A percentile compares a stretch with the other conserved stretches of the same genome.
These are phyloP conservation scores for Amoebophrya sp. DNA, from an alignment of 169 alveolate genomes.

Conservation along the genomic window DNA sequence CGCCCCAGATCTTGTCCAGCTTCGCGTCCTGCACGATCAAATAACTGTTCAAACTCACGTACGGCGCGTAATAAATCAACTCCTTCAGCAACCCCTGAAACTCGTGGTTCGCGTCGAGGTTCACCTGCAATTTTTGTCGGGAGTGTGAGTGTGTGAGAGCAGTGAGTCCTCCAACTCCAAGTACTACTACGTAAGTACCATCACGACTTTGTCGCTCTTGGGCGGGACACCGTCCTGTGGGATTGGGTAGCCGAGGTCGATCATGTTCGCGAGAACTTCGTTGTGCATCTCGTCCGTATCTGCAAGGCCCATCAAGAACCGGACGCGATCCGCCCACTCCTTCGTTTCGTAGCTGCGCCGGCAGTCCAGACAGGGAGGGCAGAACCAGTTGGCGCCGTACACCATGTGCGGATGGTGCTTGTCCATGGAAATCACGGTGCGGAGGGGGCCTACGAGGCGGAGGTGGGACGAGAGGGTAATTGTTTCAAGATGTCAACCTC, in stretches of 20 bases:
- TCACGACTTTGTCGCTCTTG: neutral
- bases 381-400: constrained; percentile 30
- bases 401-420: constrained; percentile 3
- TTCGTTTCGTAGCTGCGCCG: constrained; percentile 15
- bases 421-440: no score
- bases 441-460: no score
- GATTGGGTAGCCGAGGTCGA: neutral
- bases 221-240: no score
- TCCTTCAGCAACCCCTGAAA: constrained; percentile 21
- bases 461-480: no score
- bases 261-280: neutral
- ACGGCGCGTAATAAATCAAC: constrained; percentile 24
- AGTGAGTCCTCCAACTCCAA: no score
- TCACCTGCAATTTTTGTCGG: no score
- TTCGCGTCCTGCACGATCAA: constrained; percentile 26
- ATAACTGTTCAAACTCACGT: constrained; percentile 18
- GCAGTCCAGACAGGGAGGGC: constrained; percentile 28
- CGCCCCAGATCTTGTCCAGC: constrained; percentile 30
- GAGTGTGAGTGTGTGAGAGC: no score
- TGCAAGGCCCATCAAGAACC: constrained; percentile 20
- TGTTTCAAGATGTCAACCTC: no score
- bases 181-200: neutral
- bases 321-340: constrained; percentile 17
- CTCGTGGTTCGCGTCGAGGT: constrained; percentile 21
- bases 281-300: constrained; percentile 9